A percentile compares a stretch with the other conserved stretches of the same genome.
These are phyloP conservation scores for Eimeria praecox DNA, from an alignment of 169 alveolate species.

Conservation along the genomic window DNA sequence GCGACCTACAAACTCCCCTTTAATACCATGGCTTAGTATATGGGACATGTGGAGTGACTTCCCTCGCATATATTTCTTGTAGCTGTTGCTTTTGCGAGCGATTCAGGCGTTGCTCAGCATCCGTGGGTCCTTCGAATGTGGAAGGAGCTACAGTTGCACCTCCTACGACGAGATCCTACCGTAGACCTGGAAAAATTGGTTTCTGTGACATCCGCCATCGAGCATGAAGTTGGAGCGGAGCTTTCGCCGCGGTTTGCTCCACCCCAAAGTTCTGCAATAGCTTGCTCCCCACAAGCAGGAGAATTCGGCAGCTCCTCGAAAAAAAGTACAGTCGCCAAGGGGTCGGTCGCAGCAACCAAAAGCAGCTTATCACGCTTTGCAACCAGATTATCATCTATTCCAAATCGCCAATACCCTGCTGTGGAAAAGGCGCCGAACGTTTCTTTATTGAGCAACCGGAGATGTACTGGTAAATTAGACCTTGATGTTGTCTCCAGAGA, in stretches of 20 bases:
- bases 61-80: not conserved
- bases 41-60: not conserved
- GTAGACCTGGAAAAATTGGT: slow-evolving; percentile 38
- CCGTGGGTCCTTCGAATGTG: slow-evolving; percentile 77
- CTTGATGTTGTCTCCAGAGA: not conserved
- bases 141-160: slow-evolving; percentile 56
- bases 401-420: not conserved
- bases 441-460: not conserved
- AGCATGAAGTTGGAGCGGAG: not conserved
- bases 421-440: slow-evolving; percentile 9
- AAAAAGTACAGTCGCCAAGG: not conserved
- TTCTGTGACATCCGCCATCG: not conserved
- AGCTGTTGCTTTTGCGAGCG: not conserved
- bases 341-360: not conserved
- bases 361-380: slow-evolving; percentile 10
- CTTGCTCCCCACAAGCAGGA: not conserved
- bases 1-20: not conserved
- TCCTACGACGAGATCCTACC: slow-evolving; percentile 33
- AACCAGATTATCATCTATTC: slow-evolving; percentile 6
- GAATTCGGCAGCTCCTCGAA: not conserved
- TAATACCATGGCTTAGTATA: not conserved
- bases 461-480: not conserved
- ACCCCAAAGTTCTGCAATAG: not conserved
- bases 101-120: slow-evolving; percentile 70
- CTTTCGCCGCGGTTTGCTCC: not conserved